Evolutionary conservation across 106 monocot species (phyloP), one percentile per base, ranked within the genome.

Genomic region (Acorus gramineus): DNA sequence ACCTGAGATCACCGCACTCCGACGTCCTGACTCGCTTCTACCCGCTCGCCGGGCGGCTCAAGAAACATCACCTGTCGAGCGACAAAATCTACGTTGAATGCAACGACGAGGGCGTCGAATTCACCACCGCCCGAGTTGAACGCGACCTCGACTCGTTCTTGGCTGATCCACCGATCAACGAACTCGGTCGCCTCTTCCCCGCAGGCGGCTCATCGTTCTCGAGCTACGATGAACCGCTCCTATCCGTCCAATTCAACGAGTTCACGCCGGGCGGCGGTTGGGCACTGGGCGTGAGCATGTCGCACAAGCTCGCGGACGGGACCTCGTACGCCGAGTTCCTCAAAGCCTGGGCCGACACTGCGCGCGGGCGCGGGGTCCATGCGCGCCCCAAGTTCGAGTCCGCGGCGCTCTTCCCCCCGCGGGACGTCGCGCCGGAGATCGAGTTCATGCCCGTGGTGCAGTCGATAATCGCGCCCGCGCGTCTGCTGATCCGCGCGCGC

Each of bases 51-150:
- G 63, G 63, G 13, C 8, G 63, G 45, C 8, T 47, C 6, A 63
- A 50, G 4, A 49, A 46, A 3, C 28, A 28, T 28, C n/a, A 4
- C 8, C 63, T 13, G 47, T 3, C 2, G 9, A 48, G 47, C 13
- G 49, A 49, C 47, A 28, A 28, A 28, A 28, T 28, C 28, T 28
- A 28, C 28, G 28, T 28, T 28, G 28, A 28, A 28, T 63, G 63
- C 63, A 63, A 63, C 63, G 63, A 63, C 47, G 4, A 63, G 63
- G 63, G 63, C 9, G 63, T 49, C 4, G 49, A 10, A 10, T 50
- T 63, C 45, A 13, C 49, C 7, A 11, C 47, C 47, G 10, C 63
- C n/a, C 3, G 49, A 46, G 63, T 63, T 3, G 63, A 10, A 8
- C 9, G 44, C 7, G 4, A 8, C 4, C 13, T 63, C 6, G 46